Base-by-base conservation (phyloP, 2,329 filamentous ascomycete species). In the Claviceps purpurea region DNA sequence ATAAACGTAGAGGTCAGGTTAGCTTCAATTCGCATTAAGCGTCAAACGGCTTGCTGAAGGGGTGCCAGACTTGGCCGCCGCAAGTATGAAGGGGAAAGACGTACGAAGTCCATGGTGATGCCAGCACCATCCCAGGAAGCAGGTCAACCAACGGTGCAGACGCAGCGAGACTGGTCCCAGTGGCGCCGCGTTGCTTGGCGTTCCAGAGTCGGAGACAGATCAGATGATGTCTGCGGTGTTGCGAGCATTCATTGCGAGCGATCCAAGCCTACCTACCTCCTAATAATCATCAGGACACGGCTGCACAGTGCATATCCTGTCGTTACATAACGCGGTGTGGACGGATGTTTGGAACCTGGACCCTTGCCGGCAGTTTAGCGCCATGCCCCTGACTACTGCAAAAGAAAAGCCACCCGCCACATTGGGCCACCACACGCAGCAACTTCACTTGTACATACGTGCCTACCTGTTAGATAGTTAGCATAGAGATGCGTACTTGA, bases 21-120 rank as follows among this genome's bases (percentile, higher is more conserved):
- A 55, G 53, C 47, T 52, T 50, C 30, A 18, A 47, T 45, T 24
- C 13, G 2, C 7, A n/a, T 8, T n/a, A n/a, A 26, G 39, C 24
- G n/a, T 2, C 48, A 34, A 2, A 34, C 14, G 39, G 18, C n/a
- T 26, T 39, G 22, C 16, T 42, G 5, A 16, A 38, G 24, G 11
- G 13, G 20, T 8, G 34, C 14, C 18, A 26, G 46, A 13, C 22
- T 40, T 40, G 2, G 18, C 18, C 13, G 13, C 5, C 22, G 5
- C 10, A 18, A 5, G 34, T 14, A 24, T 13, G 22, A n/a, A 26
- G n/a, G 8, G n/a, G 11, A 13, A 20, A 40, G 52, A 55, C 75
- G 69, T 57, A 79, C 76, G 70, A 79, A 79, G 67, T 79, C 76
- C 76, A 79, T 79, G 63, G 62, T 67, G 66, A 65, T 65, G 59